phyloP scores from a whole-genome alignment of 495 filamentous ascomycete species.

The Hypoxylon lienhwacheense region DNA sequence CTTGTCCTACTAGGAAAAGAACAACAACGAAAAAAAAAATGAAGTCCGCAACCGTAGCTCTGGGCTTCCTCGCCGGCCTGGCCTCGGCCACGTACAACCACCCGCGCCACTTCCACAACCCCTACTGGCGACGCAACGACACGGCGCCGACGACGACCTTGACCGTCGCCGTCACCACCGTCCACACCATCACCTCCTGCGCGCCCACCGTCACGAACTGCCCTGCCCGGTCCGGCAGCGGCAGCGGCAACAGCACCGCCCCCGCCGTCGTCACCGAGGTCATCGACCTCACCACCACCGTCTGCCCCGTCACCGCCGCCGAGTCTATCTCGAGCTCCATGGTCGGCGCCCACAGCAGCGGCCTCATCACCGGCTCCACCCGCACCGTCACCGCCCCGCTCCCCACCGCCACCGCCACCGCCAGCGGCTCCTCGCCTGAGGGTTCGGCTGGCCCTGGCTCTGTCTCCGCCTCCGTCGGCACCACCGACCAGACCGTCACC shows the following conservation, averaged over 20 bases:
- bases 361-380: conserved; percentile 41
- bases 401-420: conserved; percentile 14
- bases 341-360: conserved; percentile 39
- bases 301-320: conserved; percentile 50
- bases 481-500: conserved; percentile 40
- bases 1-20: too few species aligned
- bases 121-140: conserved; percentile 42
- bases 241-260: conserved; percentile 42
- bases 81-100: conserved; percentile 46
- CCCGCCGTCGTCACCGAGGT: conserved; percentile 50
- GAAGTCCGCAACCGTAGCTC: conserved; percentile 48
- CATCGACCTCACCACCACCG: conserved; percentile 47
- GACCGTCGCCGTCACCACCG: conserved; percentile 57
- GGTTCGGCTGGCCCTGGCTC: conserved; percentile 17
- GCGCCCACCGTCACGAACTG: conserved; percentile 65
- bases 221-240: conserved; percentile 55
- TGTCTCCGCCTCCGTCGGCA: conserved; percentile 25
- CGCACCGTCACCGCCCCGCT: conserved; percentile 28
- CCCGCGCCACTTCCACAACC: conserved; percentile 45
- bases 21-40: conserved; percentile 50
- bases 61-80: conserved; percentile 51
- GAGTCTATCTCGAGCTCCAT: conserved; percentile 47
- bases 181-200: conserved; percentile 64
- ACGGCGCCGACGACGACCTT: conserved; percentile 46
- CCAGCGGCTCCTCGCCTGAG: conserved; percentile 23